Conservation (phyloP, 208 protist genomes). For the Spongospora subterranea region DNA sequence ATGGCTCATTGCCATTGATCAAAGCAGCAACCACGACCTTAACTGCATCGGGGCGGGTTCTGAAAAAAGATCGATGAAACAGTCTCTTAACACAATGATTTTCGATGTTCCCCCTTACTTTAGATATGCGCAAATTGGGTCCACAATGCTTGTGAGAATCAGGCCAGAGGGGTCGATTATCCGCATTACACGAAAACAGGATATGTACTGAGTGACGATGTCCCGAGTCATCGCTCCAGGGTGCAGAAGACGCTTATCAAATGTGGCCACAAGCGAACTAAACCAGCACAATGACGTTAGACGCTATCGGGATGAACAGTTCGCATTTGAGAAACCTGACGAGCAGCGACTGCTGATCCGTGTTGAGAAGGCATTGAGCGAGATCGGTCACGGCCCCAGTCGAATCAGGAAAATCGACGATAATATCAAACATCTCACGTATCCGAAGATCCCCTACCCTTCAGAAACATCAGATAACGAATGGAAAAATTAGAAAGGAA, state of each 20-base stretch:
- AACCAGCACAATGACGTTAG: background rate
- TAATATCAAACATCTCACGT: constrained; percentile 27
- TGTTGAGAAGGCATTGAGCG: background rate
- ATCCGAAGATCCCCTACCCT: constrained; percentile 33
- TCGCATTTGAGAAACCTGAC: background rate
- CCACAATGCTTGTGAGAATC: background rate
- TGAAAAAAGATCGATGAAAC: background rate
- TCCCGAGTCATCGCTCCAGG: constrained; percentile 17
- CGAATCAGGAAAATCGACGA: constrained; percentile 27
- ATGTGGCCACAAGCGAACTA: background rate
- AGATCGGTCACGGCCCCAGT: background rate
- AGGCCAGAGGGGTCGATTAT: constrained; percentile 20
- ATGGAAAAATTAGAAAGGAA: background rate
- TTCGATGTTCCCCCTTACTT: background rate
- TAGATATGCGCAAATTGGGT: constrained; percentile 27
- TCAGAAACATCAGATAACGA: background rate
- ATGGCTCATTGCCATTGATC: background rate
- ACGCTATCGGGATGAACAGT: background rate
- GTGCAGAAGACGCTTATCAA: constrained; percentile 6
- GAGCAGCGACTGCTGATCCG: constrained; percentile 34
- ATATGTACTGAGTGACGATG: constrained; percentile 22
- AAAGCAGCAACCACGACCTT: background rate
- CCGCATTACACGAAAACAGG: constrained; percentile 43
- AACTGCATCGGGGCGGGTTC: constrained; percentile 13
- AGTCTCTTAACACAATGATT: background rate